These are phyloP conservation scores for Penicillium parvum DNA, from an alignment of 495 filamentous ascomycete genomes.

Conservation along the genomic window DNA sequence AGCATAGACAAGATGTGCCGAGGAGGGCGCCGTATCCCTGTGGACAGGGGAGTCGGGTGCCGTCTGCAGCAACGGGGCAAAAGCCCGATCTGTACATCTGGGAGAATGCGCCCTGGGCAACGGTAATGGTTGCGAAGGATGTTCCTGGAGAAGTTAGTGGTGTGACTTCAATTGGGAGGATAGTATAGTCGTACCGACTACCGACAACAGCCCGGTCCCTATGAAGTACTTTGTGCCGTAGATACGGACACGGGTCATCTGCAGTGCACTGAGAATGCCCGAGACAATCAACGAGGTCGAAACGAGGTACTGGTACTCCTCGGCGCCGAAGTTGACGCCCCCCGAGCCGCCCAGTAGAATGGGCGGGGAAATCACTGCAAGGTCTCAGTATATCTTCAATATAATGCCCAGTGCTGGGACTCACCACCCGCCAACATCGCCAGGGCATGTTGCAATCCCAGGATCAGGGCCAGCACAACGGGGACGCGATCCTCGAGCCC, in stretches of 20 bases:
- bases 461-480: slow-evolving; percentile 66
- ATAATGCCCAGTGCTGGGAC: no score
- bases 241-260: slow-evolving; percentile 83
- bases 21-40: slow-evolving; percentile 81
- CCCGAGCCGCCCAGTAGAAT: slow-evolving; percentile 64
- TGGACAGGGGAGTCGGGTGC: slow-evolving; percentile 71
- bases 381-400: no score
- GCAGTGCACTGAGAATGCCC: slow-evolving; percentile 71
- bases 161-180: background rate
- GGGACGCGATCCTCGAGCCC: slow-evolving; percentile 82
- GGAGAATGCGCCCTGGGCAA: slow-evolving; percentile 67
- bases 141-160: slow-evolving; percentile 17
- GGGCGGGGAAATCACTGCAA: slow-evolving; percentile 72
- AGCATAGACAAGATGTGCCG: slow-evolving; percentile 61
- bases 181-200: slow-evolving; percentile 72
- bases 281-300: slow-evolving; percentile 86
- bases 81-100: slow-evolving; percentile 85
- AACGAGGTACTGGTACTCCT: slow-evolving; percentile 73
- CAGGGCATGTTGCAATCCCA: slow-evolving; percentile 68
- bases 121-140: slow-evolving; percentile 82
- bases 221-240: slow-evolving; percentile 76
- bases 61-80: slow-evolving; percentile 61
- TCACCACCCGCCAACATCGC: slow-evolving; percentile 61
- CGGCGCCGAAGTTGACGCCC: slow-evolving; percentile 61
- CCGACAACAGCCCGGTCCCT: slow-evolving; percentile 83